Evolutionary conservation across 1,284 basidiomycete genomes (phyloP).

Genomic region (Boletus semigastroideus): DNA sequence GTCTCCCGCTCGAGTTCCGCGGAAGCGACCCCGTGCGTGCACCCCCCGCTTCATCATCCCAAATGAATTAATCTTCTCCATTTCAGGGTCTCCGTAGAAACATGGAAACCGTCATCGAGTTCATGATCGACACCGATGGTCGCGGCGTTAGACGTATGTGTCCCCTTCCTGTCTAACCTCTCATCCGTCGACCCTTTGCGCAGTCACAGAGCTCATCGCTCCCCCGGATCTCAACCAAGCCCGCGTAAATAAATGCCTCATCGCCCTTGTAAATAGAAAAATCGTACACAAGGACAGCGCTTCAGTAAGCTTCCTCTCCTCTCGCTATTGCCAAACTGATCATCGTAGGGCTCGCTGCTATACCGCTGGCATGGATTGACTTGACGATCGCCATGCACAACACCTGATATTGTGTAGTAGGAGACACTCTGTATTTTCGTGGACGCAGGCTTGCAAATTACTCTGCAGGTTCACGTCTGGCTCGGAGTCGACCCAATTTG

Average conservation of each 20-base stretch:
- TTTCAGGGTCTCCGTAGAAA: constrained; percentile 65
- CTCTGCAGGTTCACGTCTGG: too few relatives aligned
- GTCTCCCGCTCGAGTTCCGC: constrained; percentile 87
- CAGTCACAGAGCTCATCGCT: constrained; percentile 78
- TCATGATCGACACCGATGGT: constrained; percentile 56
- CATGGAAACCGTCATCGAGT: constrained; percentile 77
- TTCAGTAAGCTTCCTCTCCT: constrained; percentile 44
- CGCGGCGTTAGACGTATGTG: constrained; percentile 57
- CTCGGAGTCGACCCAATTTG: constrained; percentile 13
- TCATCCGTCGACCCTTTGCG: neutral
- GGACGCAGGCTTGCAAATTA: too few relatives aligned
- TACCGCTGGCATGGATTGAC: constrained; percentile 33
- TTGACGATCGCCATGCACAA: constrained; percentile 10
- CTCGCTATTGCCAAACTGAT: neutral
- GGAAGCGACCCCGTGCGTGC: constrained; percentile 77
- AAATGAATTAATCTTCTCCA: neutral
- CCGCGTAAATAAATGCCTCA: constrained; percentile 89
- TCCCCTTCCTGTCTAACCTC: neutral
- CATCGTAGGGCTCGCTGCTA: constrained; percentile 28
- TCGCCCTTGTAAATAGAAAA: constrained; percentile 87
- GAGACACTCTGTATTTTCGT: too few relatives aligned
- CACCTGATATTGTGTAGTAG: too few relatives aligned
- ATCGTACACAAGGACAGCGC: constrained; percentile 76
- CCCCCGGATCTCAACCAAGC: constrained; percentile 86
- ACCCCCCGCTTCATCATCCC: neutral